phyloP scores from a whole-genome alignment of 2,329 filamentous ascomycete species.

The Fusarium nisikadoi region DNA sequence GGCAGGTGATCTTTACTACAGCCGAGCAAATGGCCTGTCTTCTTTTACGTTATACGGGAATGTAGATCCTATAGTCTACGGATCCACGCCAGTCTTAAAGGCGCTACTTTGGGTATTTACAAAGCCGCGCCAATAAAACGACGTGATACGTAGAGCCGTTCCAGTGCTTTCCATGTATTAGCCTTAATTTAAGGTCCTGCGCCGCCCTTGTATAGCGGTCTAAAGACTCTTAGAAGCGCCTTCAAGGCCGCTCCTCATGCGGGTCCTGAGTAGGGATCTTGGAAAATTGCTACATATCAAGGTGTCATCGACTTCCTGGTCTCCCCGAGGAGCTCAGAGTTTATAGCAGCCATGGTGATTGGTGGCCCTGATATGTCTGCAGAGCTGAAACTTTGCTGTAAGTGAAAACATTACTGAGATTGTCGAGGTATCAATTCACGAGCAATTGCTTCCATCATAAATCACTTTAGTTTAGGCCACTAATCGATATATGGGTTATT shows the following conservation, averaged over 20 bases:
- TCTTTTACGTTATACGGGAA: too few relatives aligned
- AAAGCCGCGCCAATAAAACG: background rate
- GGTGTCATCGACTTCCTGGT: fast-evolving
- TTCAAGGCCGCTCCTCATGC: background rate
- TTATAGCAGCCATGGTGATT: too few relatives aligned
- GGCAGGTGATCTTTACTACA: too few relatives aligned
- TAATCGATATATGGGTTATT: fast-evolving
- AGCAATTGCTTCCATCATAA: fast-evolving
- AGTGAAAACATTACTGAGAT: fast-evolving
- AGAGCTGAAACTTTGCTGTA: too few relatives aligned
- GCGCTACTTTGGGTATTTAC: fast-evolving
- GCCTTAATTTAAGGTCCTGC: too few relatives aligned
- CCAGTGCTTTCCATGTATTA: background rate
- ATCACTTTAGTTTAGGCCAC: background rate
- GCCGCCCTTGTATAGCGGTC: fast-evolving
- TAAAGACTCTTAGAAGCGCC: background rate
- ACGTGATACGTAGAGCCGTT: fast-evolving
- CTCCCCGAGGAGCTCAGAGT: too few relatives aligned
- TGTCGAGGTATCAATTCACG: fast-evolving
- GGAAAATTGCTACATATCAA: fast-evolving
- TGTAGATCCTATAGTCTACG: fast-evolving
- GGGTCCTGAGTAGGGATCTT: fast-evolving
- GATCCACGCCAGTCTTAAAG: background rate
- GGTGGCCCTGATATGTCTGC: too few relatives aligned
- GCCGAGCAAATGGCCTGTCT: background rate